Percentiles rank a stretch among this genome's conserved stretches.
Evolutionary conservation across 257 asterid genomes (phyloP).

Genomic region (Prunella vulgaris): DNA sequence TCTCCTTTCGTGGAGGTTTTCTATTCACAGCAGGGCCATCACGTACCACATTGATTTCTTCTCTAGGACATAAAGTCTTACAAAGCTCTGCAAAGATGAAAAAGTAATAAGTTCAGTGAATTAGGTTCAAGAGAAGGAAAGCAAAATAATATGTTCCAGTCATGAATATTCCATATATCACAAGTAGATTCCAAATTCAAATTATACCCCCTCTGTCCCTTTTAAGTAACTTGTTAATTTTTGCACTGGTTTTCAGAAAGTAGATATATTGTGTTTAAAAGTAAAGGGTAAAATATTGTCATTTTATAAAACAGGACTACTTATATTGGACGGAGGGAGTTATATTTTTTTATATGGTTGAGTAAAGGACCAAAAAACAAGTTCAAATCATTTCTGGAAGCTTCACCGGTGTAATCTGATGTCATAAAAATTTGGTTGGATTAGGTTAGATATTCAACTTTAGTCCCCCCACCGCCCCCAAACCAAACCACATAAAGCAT

Average conservation of each 20-base stretch:
- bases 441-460: neutral
- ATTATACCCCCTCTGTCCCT: too few relatives aligned
- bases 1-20: slow-evolving; percentile 74
- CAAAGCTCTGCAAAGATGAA: slow-evolving; percentile 66
- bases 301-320: too few relatives aligned
- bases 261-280: too few relatives aligned
- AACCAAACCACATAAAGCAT: slow-evolving; percentile 6
- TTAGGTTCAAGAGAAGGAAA: neutral
- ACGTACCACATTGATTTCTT: slow-evolving; percentile 38
- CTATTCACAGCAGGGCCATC: slow-evolving; percentile 41
- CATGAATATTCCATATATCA: neutral
- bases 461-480: neutral
- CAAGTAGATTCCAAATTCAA: neutral
- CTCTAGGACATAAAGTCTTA: slow-evolving; percentile 35
- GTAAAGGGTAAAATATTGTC: too few relatives aligned
- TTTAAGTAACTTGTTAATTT: too few relatives aligned
- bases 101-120: neutral
- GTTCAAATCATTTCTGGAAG: slow-evolving; percentile 1
- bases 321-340: too few relatives aligned
- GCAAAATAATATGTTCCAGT: neutral
- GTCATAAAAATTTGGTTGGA: neutral
- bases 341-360: neutral
- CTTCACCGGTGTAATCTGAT: neutral
- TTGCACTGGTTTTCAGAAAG: too few relatives aligned
- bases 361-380: neutral